Evolutionary conservation across 2,329 filamentous ascomycete species (phyloP), one percentile per base, ranked within the genome.

Genomic region (Thielaviopsis euricoi): DNA sequence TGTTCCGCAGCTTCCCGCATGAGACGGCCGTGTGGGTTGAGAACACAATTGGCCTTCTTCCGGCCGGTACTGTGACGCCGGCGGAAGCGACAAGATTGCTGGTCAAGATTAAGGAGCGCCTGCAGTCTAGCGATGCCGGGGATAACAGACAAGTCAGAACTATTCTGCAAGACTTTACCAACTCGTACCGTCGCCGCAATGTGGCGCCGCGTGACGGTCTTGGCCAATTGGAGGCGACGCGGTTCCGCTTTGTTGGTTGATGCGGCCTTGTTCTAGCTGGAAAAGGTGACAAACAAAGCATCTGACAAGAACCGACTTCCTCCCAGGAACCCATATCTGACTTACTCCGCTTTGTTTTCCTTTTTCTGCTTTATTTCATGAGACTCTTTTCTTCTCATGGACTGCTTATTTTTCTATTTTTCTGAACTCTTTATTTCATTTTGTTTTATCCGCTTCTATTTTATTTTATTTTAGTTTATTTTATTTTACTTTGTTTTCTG

Each of bases 121-220:
- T 95, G 53, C 76, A 77, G 52, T 80, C 79, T 26, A 81, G 86
- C 61, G 81, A 82, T 46, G 70, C 68, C 1, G 73, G 78, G 22
- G 76, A 75, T 23, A 69, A 88, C 49, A 78, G 89, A 60, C 89
- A 89, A 71, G 89, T 96, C 57, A 80, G 91, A 43, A 83, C 81
- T 25, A 76, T 95, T 37, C 77, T 98, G 59, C 93, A 97, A 72
- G 94, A 98, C 71, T 98, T 98, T 68, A 97, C 93, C 23, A 95
- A 91, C 68, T 87, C 84, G 29, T 98, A 98, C 70, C 82, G 94
- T 55, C 79, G 94, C 67, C 80, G 94, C 62, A 96, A 98, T 66
- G 87, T 98, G 52, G 91, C 93, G n/a, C 93, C 93, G 6, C 76
- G 91, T 61, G 91, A 97, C 67, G 91, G 91, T 0, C 74, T 97